phyloP scores from a whole-genome alignment of 768 basidiomycete genomes.

The Phylloporus rhodoxanthus region DNA sequence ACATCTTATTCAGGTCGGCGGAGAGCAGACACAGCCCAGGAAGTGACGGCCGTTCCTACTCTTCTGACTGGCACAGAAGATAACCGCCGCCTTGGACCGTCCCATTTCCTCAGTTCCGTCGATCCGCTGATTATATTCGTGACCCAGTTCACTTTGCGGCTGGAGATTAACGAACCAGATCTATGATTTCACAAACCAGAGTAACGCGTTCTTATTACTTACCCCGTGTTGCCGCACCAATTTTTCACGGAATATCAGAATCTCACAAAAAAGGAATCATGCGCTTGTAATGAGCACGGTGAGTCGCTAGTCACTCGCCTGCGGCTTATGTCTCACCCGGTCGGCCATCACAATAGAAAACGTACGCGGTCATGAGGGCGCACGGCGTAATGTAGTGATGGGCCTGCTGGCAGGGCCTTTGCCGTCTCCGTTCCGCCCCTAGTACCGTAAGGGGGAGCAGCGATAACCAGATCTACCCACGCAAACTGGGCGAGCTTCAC shows the following conservation, averaged over 20 bases:
- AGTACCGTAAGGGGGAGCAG: not conserved
- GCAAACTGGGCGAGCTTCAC: not conserved
- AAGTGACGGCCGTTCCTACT: not conserved
- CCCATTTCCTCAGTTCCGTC: not conserved
- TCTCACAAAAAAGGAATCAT: not conserved
- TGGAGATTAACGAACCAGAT: not conserved
- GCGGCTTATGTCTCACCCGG: not conserved
- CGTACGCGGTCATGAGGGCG: conserved; percentile 1
- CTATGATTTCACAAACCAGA: not conserved
- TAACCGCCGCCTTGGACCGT: too few species aligned
- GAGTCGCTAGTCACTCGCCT: not conserved
- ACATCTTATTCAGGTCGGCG: not conserved
- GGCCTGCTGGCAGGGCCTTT: not conserved
- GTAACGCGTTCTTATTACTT: not conserved
- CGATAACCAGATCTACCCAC: not conserved
- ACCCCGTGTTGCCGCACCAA: not conserved
- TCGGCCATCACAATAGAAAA: not conserved
- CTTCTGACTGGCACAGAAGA: not conserved
- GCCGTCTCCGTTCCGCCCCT: conserved; percentile 2
- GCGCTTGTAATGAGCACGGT: not conserved
- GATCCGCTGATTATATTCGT: not conserved
- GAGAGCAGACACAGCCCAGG: not conserved
- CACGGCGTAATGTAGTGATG: not conserved
- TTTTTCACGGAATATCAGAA: not conserved
- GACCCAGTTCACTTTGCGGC: not conserved